These are phyloP conservation scores for Endogone sp. DNA, from an alignment of 192 early-diverging fungal genomes.

Conservation along the genomic window DNA sequence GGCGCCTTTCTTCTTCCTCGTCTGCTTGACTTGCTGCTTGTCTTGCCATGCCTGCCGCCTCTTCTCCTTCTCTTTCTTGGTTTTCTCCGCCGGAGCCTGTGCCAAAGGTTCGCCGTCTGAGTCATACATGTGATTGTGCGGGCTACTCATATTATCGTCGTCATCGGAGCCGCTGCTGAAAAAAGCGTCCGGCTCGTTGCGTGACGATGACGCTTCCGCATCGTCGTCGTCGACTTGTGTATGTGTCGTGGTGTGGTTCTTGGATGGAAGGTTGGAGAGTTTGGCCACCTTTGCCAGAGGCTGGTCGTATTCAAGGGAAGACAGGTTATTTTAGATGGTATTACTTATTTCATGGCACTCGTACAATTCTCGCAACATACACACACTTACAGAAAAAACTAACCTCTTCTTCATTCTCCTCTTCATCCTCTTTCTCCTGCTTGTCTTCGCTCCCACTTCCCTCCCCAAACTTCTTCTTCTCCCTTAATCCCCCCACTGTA, in stretches of 20 bases:
- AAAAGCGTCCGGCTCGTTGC: background rate
- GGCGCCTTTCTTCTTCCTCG: background rate
- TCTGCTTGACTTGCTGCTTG: background rate
- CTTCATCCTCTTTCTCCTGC: background rate
- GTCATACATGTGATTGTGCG: background rate
- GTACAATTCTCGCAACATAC: too few species aligned
- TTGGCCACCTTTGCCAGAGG: background rate
- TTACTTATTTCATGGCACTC: too few species aligned
- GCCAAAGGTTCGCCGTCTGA: background rate
- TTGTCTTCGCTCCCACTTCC: background rate
- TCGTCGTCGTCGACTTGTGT: background rate
- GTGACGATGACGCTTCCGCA: background rate
- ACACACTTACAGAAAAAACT: background rate
- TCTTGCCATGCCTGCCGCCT: background rate
- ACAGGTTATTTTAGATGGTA: too few species aligned
- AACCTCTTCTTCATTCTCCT: conserved; percentile 4
- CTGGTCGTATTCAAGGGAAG: background rate
- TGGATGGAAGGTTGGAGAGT: background rate
- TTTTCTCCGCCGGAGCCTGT: background rate
- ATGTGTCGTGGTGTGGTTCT: background rate
- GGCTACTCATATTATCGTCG: background rate
- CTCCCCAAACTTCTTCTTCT: conserved; percentile 1
- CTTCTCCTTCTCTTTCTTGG: background rate
- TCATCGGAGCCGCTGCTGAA: background rate
- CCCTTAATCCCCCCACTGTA: background rate